Evolutionary conservation across 179 eudicot species (phyloP), one percentile per base, ranked within the genome.

Genomic region (Spergularia azorica): DNA sequence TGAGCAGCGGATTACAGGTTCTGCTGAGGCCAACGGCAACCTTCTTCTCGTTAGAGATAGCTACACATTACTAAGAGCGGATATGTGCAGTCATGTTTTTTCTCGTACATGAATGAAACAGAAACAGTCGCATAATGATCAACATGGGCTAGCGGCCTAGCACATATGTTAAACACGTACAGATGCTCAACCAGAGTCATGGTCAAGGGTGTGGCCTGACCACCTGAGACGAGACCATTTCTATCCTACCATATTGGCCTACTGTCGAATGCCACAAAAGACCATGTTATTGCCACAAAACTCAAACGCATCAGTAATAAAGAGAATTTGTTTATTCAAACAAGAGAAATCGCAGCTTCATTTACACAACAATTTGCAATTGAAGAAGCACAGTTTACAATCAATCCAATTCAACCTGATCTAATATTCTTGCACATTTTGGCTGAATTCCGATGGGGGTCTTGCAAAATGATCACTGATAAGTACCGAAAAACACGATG

Each of bases 401-500:
- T 32, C 1, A 67, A 73, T 72, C 76, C 69, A 67, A 79, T 55
- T 59, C 63, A 26, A 69, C 32, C 41, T 57, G 43, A 59, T 21
- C 20, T 12, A 58, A 50, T 59, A 79, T 4, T 73, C 38, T 59
- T 55, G 66, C 32, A 58, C 36, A 71, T 62, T 76, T 48, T 21
- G 56, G 69, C 32, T 36, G 58, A 54, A 0, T 68, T 39, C 58
- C 20, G 18, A 7, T 71, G 48, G 15, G 9, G 61, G 20, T 60
- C 1, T 36, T 10, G 32, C 20, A 70, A 36, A 73, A 67, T 54
- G 69, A 68, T 73, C 66, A 77, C 62, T 62, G 65, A 69, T 21
- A 73, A 64, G 32, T 73, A 81, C 84, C 73, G 58, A 41, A 54
- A 68, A 77, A 68, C 66, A 73, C 62, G 46, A 38, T 76, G 72